Evolutionary conservation across 1,284 basidiomycete genomes (phyloP).

Genomic region (Ganoderma lucidum): DNA sequence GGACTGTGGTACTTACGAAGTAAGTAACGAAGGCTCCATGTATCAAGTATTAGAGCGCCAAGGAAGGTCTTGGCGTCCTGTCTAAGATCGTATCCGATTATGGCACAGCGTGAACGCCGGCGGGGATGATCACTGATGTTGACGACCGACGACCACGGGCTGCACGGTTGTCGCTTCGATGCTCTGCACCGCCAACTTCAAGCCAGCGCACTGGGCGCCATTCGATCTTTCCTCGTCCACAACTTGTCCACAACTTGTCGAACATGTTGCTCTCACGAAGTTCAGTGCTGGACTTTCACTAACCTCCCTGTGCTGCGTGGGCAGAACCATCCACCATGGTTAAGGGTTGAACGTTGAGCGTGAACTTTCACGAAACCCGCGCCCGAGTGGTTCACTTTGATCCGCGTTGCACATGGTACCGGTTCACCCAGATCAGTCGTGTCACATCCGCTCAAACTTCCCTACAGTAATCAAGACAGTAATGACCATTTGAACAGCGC

Average conservation of each 20-base stretch:
- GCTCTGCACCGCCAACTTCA: background rate
- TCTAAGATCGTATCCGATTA: background rate
- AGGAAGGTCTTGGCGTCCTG: background rate
- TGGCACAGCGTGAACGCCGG: background rate
- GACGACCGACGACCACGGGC: background rate
- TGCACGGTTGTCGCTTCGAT: background rate
- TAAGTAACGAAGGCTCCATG: no score
- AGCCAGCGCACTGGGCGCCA: background rate
- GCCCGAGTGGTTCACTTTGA: constrained; percentile 4
- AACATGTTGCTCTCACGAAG: background rate
- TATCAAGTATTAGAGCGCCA: background rate
- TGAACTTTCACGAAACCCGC: background rate
- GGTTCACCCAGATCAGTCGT: constrained; percentile 3
- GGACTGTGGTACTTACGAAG: no score
- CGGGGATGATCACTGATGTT: background rate
- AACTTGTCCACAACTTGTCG: background rate
- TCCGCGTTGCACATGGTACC: constrained; percentile 10
- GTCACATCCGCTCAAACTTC: background rate
- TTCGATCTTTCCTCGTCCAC: background rate
- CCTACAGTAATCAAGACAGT: no score
- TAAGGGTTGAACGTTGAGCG: background rate
- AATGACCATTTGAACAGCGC: background rate
- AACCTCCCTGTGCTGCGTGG: background rate
- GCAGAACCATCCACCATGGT: background rate
- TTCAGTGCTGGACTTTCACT: background rate